Base-by-base conservation (phyloP, 192 early-diverging fungal genomes). In the Gamsiella multidivaricata region DNA sequence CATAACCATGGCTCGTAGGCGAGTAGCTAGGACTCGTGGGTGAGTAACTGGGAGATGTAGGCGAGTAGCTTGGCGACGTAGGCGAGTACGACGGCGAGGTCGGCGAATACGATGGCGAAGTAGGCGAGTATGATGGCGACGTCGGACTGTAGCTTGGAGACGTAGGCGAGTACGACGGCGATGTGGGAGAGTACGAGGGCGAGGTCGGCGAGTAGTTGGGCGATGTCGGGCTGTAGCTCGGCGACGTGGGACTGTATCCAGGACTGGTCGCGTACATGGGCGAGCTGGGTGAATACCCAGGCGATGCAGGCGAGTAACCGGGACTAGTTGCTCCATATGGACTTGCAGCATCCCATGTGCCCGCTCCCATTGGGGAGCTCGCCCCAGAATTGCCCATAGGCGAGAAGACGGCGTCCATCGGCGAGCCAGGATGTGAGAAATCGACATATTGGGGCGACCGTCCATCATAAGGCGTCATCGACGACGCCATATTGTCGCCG, bases 401-500 rank as follows among this genome's bases (percentile, higher is more conserved):
- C 47, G 93, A 96, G 82, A 96, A 95, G 82, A 89, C 90, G 32
- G 93, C 91, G 69, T 91, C 88, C 58, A 88, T 88, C 25, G 92
- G 91, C 22, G 89, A 90, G 6, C 87, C 82, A n/a, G 89, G 91
- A 14, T 86, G 84, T 47, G 85, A 81, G 73, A 85, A 57, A 69
- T 90, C 87, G 54, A 88, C 88, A 61, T 81, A 86, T 22, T 81
- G 67, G 7, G 89, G 91, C 33, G 88, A 91, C 52, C 86, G 87
- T 10, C 61, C 70, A 65, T 92, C 84, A 75, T 93, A 97, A 7
- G 97, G 97, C 29, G 95, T 96, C 82, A 91, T 90, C 66, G 82
- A 81, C 53, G 91, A 89, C 17, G 90, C 87, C 81, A 91, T 85
- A 78, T 75, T 72, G 58, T 88, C 90, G 52, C 83, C 84, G 25